Evolutionary conservation across 2,329 filamentous ascomycete species (phyloP).

Genomic region (Davidsoniella neocaledoniae): DNA sequence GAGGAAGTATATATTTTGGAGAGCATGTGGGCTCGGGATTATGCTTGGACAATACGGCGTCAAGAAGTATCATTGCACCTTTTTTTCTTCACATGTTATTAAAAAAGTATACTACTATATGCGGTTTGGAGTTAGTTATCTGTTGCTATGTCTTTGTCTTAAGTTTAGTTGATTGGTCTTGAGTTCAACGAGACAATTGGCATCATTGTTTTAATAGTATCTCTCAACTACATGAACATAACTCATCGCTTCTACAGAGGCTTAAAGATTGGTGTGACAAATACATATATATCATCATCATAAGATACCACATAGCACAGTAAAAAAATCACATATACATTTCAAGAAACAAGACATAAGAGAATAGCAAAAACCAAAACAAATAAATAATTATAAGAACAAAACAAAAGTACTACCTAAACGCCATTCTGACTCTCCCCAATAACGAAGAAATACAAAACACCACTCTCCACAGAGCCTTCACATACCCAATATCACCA

Average conservation of each 20-base stretch:
- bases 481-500: not conserved
- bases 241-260: too few species aligned
- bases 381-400: not conserved
- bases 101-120: conserved; percentile 8
- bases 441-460: not conserved
- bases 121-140: conserved; percentile 8
- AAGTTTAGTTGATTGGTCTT: not conserved
- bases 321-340: too few species aligned
- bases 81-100: not conserved
- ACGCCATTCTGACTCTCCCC: not conserved
- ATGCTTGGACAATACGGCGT: not conserved
- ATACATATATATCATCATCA: too few species aligned
- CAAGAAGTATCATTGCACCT: not conserved
- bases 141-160: conserved; percentile 4
- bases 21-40: not conserved
- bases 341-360: too few species aligned
- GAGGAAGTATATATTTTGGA: not conserved
- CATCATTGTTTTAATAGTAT: not conserved
- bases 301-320: too few species aligned
- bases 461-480: not conserved
- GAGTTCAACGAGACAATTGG: too few species aligned
- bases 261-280: too few species aligned
- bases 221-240: too few species aligned
- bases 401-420: not conserved
- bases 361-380: not conserved